Base-by-base conservation (phyloP, 2,329 filamentous ascomycete species). In the Simplicillium aogashimaense region DNA sequence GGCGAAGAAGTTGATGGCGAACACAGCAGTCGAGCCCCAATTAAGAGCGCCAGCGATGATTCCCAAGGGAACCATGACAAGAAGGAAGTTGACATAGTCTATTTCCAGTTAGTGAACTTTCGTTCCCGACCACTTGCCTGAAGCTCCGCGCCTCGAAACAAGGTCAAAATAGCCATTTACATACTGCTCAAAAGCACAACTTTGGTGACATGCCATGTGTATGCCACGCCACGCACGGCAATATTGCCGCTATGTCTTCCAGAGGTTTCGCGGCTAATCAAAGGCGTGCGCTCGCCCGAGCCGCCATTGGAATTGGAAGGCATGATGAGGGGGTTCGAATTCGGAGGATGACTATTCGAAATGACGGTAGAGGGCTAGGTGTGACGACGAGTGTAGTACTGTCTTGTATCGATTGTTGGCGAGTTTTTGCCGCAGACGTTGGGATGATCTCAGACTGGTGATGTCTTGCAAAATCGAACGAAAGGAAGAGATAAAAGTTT, bases 1-100 rank as follows among this genome's bases (percentile, higher is more conserved):
- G 50, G 84, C 84, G 50, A 88, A 73, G 65, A 88, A 88, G 65
- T 89, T 89, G 57, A 88, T 72, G 37, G 77, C 67, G 59, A 89
- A 89, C 47, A 87, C 74, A 41, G 74, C 72, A 10, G 78, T 76
- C 1, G 84, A 72, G 52, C 71, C 68, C 78, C 81, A 83, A 36
- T 67, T 64, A 44, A 76, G 52, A 12, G 65, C 61, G 43, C 82
- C 83, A 43, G 83, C 77, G 39, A 79, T 53, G 46, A 89, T 84
- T 45, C 83, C 84, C 33, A 86, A 58, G 9, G 84, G 83, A 8
- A 88, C 85, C 53, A 81, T 79, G 44, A 86, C 67, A 47, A 92
- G 78, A 40, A 82, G 69, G 47, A 81, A 72, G 57, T 89, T 90
- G 56, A 78, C 69, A 57, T 74, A 75, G 50, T 66, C 74, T 78